These are phyloP conservation scores for Vitis vinifera DNA, from an alignment of 164 flowering plant species.

Conservation along the genomic window ASM3070453v1 NC_081811.1:27582501-27583000, in stretches of 20 bases:
- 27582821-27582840: slow-evolving; percentile 64
- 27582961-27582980: no score
- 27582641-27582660: slow-evolving; percentile 56
- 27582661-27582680: slow-evolving; percentile 72
- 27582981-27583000: no score
- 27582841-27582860: slow-evolving; percentile 47
- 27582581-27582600: slow-evolving; percentile 44
- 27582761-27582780: slow-evolving; percentile 81
- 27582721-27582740: slow-evolving; percentile 76
- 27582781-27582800: slow-evolving; percentile 51
- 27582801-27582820: slow-evolving; percentile 57
- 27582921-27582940: slow-evolving; percentile 87
- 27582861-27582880: slow-evolving; percentile 72
- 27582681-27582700: slow-evolving; percentile 52
- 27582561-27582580: slow-evolving; percentile 72
- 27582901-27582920: slow-evolving; percentile 83
- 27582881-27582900: slow-evolving; percentile 52
- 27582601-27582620: slow-evolving; percentile 55
- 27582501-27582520: slow-evolving; percentile 52
- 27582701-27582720: slow-evolving; percentile 65
- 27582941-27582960: neutral
- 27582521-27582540: slow-evolving; percentile 70
- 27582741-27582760: slow-evolving; percentile 90
- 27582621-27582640: slow-evolving; percentile 57
- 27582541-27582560: slow-evolving; percentile 42